A percentile compares a stretch with the other conserved stretches of the same genome.
These are phyloP conservation scores for Kockovaella imperatae DNA, from an alignment of 768 basidiomycete genomes.

Conservation along the genomic window DNA sequence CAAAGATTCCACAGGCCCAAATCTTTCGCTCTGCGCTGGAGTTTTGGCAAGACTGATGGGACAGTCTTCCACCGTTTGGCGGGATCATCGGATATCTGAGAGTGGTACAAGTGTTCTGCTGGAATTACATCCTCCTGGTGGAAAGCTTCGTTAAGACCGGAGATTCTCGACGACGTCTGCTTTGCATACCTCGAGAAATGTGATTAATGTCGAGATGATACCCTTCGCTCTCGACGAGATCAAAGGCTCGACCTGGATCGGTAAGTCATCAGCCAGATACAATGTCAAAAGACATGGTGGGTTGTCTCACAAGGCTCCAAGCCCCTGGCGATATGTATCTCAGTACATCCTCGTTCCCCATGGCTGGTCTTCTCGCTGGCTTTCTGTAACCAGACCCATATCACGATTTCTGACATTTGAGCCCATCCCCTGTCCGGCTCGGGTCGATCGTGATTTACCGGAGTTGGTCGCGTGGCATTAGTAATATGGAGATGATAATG, in stretches of 20 bases:
- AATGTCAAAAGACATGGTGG: too few species aligned
- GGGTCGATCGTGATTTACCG: too few species aligned
- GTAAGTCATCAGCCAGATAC: not conserved
- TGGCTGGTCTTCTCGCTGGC: too few species aligned
- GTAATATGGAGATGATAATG: too few species aligned
- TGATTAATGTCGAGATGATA: slow-evolving; percentile 69
- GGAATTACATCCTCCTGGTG: slow-evolving; percentile 79
- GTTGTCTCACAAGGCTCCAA: too few species aligned
- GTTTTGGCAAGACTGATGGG: slow-evolving; percentile 68
- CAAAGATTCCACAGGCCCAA: slow-evolving; percentile 96
- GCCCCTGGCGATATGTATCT: too few species aligned
- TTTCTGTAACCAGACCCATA: too few species aligned
- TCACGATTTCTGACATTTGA: too few species aligned
- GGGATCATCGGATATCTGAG: slow-evolving; percentile 70
- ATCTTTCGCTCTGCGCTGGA: slow-evolving; percentile 79
- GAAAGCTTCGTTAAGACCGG: not conserved
- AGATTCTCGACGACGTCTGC: not conserved
- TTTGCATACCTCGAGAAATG: slow-evolving; percentile 64
- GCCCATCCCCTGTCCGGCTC: too few species aligned
- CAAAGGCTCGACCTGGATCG: slow-evolving; percentile 60
- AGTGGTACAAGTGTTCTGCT: slow-evolving; percentile 64
- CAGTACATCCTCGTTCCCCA: too few species aligned
- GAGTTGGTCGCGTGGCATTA: too few species aligned
- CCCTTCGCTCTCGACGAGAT: slow-evolving; percentile 86
- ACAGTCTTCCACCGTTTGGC: slow-evolving; percentile 66